Percentiles rank a stretch among this genome's conserved stretches.
These are phyloP conservation scores for Sugiyamaella grinbergsii DNA, from an alignment of 1,139 yeast species.

Conservation along the genomic window DNA sequence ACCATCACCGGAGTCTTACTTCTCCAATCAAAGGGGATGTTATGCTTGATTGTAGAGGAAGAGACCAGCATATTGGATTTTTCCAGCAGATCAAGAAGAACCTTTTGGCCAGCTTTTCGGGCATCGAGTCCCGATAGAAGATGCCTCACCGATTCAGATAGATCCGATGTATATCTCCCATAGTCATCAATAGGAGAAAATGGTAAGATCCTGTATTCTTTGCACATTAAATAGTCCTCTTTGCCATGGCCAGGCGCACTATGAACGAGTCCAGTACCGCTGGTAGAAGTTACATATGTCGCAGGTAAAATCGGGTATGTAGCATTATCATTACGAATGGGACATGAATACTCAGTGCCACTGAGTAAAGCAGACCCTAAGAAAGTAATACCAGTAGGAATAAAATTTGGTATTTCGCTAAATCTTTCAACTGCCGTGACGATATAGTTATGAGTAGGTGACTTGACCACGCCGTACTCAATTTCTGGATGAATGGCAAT, in stretches of 20 bases:
- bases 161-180: conserved; percentile 62
- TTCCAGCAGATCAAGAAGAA: conserved; percentile 50
- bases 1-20: conserved; percentile 94
- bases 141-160: conserved; percentile 48
- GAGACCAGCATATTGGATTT: conserved; percentile 52
- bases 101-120: conserved; percentile 56
- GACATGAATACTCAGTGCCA: conserved; percentile 56
- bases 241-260: conserved; percentile 98
- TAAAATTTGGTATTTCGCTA: conserved; percentile 23
- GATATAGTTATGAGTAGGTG: conserved; percentile 39
- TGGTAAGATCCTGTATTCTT: conserved; percentile 56
- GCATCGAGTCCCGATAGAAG: conserved; percentile 61
- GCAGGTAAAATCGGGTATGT: conserved; percentile 71
- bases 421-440: conserved; percentile 39
- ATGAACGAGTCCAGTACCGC: conserved; percentile 96
- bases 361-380: conserved; percentile 52
- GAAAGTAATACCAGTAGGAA: conserved; percentile 25
- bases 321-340: conserved; percentile 48
- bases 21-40: conserved; percentile 97
- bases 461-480: conserved; percentile 54
- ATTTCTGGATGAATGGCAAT: conserved; percentile 67
- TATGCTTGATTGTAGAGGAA: conserved; percentile 63
- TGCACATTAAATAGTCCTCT: conserved; percentile 82
- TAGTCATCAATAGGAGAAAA: conserved; percentile 76
- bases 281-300: conserved; percentile 71